Conservation (phyloP, 345 rosid genomes). For the Stellera chamaejasme region DNA sequence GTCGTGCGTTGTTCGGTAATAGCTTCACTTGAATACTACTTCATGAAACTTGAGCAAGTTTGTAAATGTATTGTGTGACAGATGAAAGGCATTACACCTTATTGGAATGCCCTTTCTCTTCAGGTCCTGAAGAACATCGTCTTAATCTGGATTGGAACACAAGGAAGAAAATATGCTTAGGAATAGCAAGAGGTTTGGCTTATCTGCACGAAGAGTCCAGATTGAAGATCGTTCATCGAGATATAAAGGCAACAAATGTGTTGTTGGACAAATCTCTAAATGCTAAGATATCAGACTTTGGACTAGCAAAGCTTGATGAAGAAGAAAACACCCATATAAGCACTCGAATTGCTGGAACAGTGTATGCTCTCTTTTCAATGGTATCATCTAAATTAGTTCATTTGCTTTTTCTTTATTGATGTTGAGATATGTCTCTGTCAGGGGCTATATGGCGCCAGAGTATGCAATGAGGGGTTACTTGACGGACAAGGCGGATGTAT, state of each 20-base stretch:
- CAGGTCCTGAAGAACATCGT: slow-evolving; percentile 36
- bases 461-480: slow-evolving; percentile 41
- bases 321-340: slow-evolving; percentile 71
- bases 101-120: background rate
- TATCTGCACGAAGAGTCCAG: slow-evolving; percentile 69
- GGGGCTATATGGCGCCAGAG: slow-evolving; percentile 48
- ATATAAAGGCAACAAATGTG: slow-evolving; percentile 66
- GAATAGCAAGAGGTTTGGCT: slow-evolving; percentile 49
- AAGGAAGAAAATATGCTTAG: slow-evolving; percentile 42
- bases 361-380: slow-evolving; percentile 26
- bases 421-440: background rate
- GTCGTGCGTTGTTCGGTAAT: slow-evolving; percentile 22
- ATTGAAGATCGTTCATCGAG: slow-evolving; percentile 67
- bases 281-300: slow-evolving; percentile 70
- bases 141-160: slow-evolving; percentile 47
- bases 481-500: slow-evolving; percentile 39
- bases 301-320: slow-evolving; percentile 71
- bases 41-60: no score
- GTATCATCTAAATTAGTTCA: background rate
- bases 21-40: background rate
- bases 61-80: background rate
- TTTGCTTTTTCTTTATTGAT: background rate
- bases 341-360: slow-evolving; percentile 66
- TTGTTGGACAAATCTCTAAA: slow-evolving; percentile 49
- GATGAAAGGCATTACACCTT: background rate